phyloP scores from a whole-genome alignment of 2,329 filamentous ascomycete genomes.

The Sclerotinia subarctica region DNA sequence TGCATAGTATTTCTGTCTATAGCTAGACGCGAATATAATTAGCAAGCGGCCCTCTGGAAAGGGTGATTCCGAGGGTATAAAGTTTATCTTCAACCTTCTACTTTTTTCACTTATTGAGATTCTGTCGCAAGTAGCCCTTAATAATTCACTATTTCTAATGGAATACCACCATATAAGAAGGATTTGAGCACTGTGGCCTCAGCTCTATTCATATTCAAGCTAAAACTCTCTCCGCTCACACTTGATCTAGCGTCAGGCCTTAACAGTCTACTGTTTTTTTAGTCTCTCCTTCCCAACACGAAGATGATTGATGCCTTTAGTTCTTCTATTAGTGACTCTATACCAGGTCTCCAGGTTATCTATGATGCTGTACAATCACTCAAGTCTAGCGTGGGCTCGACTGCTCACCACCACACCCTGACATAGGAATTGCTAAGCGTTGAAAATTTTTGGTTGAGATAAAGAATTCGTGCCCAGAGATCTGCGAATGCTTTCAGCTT shows the following conservation, averaged over 20 bases:
- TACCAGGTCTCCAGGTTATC: not conserved
- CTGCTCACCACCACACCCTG: not conserved
- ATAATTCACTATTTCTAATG: too few species aligned
- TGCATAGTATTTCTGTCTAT: not conserved
- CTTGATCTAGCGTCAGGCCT: too few species aligned
- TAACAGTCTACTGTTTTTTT: not conserved
- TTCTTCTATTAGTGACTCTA: not conserved
- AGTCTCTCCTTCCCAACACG: too few species aligned
- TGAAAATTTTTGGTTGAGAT: not conserved
- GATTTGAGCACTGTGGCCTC: not conserved
- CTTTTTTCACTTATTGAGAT: too few species aligned
- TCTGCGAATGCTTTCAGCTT: not conserved
- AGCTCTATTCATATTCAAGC: not conserved
- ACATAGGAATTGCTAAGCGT: not conserved
- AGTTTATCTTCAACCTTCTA: not conserved
- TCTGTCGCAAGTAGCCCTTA: too few species aligned
- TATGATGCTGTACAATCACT: not conserved
- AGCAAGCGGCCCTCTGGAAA: not conserved
- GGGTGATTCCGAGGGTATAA: not conserved
- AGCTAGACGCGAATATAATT: not conserved
- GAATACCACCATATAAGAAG: too few species aligned
- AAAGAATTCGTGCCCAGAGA: not conserved
- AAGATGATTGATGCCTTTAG: not conserved
- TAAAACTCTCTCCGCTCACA: not conserved
- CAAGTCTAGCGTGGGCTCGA: not conserved